Percentiles rank a stretch among this genome's conserved stretches.
Conservation (phyloP, 2,329 filamentous ascomycete species). For the Pseudocercospora fijiensis region DNA sequence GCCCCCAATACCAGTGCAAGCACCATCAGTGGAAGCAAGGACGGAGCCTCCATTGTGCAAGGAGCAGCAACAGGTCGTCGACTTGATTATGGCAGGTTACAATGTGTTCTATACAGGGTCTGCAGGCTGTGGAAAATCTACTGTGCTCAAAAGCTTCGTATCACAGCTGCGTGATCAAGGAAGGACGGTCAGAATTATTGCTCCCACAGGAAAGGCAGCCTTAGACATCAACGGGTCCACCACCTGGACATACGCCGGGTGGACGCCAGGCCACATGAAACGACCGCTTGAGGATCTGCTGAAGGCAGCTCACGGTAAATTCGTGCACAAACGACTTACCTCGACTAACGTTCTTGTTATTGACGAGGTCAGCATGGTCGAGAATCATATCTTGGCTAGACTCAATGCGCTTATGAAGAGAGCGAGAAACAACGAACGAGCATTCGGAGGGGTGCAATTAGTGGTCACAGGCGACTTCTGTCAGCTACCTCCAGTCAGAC, state of each 20-base stretch:
- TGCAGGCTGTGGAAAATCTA: conserved; percentile 61
- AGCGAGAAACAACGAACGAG: conserved; percentile 12
- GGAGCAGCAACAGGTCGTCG: conserved; percentile 24
- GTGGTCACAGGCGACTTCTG: conserved; percentile 56
- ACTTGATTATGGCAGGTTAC: conserved; percentile 38
- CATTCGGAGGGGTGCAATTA: conserved; percentile 43
- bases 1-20: background rate
- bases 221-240: conserved; percentile 58
- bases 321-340: conserved; percentile 41
- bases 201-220: conserved; percentile 61
- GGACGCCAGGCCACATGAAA: conserved; percentile 52
- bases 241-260: conserved; percentile 58
- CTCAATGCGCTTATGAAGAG: conserved; percentile 32
- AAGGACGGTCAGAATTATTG: conserved; percentile 52
- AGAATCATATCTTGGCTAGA: conserved; percentile 55
- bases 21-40: background rate
- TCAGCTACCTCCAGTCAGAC: conserved; percentile 60
- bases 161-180: conserved; percentile 39
- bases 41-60: conserved; percentile 18
- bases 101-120: conserved; percentile 67
- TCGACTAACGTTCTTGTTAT: conserved; percentile 59
- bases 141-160: conserved; percentile 54
- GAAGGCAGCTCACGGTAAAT: conserved; percentile 36
- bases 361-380: conserved; percentile 67
- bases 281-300: conserved; percentile 37